Evolutionary conservation across 1,139 yeast genomes (phyloP).

Genomic region (Geotrichum restrictum): DNA sequence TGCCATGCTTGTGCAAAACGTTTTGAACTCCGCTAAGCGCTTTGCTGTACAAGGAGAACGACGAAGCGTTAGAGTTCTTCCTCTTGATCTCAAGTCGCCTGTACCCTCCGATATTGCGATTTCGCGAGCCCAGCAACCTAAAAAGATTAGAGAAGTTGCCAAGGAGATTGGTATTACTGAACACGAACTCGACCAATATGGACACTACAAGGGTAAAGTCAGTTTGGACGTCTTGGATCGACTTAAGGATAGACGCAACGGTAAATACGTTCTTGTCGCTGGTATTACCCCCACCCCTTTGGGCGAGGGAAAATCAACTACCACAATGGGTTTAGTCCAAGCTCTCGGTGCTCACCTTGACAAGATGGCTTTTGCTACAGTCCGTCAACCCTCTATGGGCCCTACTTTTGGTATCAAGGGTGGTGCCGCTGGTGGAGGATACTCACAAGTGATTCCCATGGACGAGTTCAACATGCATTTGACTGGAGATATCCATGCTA

Average conservation of each 20-base stretch:
- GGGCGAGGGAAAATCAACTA: constrained; percentile 97
- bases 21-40: constrained; percentile 69
- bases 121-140: constrained; percentile 85
- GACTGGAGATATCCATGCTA: constrained; percentile 97
- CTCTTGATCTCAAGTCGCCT: constrained; percentile 63
- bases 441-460: constrained; percentile 96
- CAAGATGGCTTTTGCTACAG: constrained; percentile 87
- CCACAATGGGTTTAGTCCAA: constrained; percentile 94
- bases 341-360: constrained; percentile 90
- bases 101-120: constrained; percentile 95
- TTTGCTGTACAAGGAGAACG: constrained; percentile 35
- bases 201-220: constrained; percentile 89
- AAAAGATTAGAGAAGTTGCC: constrained; percentile 77
- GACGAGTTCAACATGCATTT: constrained; percentile 98
- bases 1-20: constrained; percentile 89
- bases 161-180: constrained; percentile 77
- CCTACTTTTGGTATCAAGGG: constrained; percentile 99
- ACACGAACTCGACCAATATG: constrained; percentile 84
- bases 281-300: constrained; percentile 98
- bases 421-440: constrained; percentile 99
- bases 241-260: constrained; percentile 63
- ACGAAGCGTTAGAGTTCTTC: constrained; percentile 56
- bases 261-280: constrained; percentile 88
- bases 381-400: constrained; percentile 98
- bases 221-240: constrained; percentile 70